These are phyloP conservation scores for Pseudodiploospora longispora DNA, from an alignment of 2,329 filamentous ascomycete genomes.

Conservation along the genomic window DNA sequence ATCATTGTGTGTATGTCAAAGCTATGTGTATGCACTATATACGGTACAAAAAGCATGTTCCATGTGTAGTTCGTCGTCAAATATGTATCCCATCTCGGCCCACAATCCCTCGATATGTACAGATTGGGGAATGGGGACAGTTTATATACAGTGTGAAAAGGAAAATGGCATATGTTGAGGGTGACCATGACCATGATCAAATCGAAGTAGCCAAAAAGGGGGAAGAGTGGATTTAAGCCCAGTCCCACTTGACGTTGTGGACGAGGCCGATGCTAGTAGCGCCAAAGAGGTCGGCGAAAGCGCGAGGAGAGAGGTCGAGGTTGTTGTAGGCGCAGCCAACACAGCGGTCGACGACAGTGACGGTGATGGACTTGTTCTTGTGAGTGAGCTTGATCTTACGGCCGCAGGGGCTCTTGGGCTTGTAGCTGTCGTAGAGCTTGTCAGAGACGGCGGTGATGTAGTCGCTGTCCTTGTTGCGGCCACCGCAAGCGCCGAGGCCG, in stretches of 20 bases:
- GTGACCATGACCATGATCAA: too few species aligned
- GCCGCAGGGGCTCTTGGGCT: constrained; percentile 44
- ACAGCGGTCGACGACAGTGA: constrained; percentile 18
- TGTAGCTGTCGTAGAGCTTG: constrained; percentile 51
- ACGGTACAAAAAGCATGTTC: too few species aligned
- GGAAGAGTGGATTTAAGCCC: constrained; percentile 8
- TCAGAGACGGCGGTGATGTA: constrained; percentile 60
- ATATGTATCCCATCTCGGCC: too few species aligned
- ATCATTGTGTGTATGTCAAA: too few species aligned
- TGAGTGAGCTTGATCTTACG: constrained; percentile 53
- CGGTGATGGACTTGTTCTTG: constrained; percentile 17
- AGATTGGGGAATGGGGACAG: too few species aligned
- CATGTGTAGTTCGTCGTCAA: too few species aligned
- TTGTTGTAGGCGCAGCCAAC: constrained; percentile 34
- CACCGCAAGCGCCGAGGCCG: constrained; percentile 61
- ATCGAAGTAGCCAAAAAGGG: too few species aligned
- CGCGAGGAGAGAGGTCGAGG: constrained; percentile 38
- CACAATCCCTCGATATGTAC: too few species aligned
- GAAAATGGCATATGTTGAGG: too few species aligned
- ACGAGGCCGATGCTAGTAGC: constrained; percentile 15
- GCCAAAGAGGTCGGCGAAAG: constrained; percentile 37
- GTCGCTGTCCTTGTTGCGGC: constrained; percentile 44
- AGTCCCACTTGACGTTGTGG: constrained; percentile 16
- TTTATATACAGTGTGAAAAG: too few species aligned
- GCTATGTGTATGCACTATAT: too few species aligned